Evolutionary conservation across 768 basidiomycete genomes (phyloP).

Genomic region (Psilocybe azurescens): DNA sequence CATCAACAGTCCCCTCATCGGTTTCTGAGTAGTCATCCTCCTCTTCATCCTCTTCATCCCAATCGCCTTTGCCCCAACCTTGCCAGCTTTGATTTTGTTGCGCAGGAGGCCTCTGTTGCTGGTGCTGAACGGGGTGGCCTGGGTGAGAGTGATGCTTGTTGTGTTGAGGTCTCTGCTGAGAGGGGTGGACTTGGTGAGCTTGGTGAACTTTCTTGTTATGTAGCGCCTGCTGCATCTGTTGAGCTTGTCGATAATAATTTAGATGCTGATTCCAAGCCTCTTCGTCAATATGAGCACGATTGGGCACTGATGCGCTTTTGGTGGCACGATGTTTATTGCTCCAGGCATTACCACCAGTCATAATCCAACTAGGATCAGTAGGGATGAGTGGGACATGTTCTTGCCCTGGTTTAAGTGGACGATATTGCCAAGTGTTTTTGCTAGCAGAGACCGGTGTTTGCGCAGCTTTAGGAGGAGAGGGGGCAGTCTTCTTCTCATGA

Average conservation of each 20-base stretch:
- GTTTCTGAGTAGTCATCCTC: conserved; percentile 19
- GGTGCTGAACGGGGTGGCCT: conserved; percentile 16
- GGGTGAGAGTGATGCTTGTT: conserved; percentile 28
- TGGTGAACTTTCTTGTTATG: conserved; percentile 4
- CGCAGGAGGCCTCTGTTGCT: conserved; percentile 18
- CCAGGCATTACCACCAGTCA: conserved; percentile 31
- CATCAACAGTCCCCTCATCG: conserved; percentile 12
- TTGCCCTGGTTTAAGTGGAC: conserved; percentile 19
- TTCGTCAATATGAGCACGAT: conserved; percentile 24
- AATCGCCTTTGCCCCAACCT: conserved; percentile 32
- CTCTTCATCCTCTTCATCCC: conserved; percentile 24
- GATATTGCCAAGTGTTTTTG: conserved; percentile 26
- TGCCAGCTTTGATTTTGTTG: conserved; percentile 35
- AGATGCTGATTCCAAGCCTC: conserved; percentile 23
- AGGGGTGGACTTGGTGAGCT: conserved; percentile 11
- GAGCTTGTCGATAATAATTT: conserved; percentile 13
- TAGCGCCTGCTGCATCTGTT: conserved; percentile 6
- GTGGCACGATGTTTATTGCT: conserved; percentile 28
- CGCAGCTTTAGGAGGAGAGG: conserved; percentile 4
- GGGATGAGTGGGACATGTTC: conserved; percentile 22
- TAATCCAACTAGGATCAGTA: conserved; percentile 30
- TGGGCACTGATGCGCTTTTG: conserved; percentile 20
- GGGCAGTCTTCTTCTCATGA: conserved; percentile 15
- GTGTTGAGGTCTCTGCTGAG: conserved; percentile 20
- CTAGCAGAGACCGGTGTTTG: conserved; percentile 17